Percentiles rank a stretch among this genome's conserved stretches.
Evolutionary conservation across 2,329 filamentous ascomycete genomes (phyloP).

Genomic region (Cytospora leucostoma): DNA sequence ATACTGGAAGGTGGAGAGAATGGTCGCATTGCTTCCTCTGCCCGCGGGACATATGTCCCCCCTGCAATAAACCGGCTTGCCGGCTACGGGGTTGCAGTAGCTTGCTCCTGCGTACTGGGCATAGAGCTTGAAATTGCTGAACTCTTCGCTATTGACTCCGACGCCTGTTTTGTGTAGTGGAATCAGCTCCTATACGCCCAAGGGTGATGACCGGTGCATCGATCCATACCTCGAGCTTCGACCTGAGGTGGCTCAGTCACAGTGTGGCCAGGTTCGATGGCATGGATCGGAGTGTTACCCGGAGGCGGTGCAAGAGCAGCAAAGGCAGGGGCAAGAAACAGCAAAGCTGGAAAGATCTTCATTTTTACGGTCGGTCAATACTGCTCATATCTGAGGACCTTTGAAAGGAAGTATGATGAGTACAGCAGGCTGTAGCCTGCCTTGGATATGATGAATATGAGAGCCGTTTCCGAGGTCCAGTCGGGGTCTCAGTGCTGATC

Average conservation of each 20-base stretch:
- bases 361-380: background rate
- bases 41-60: slow-evolving; percentile 47
- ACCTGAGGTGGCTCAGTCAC: background rate
- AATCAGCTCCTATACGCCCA: too few species aligned
- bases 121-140: slow-evolving; percentile 40
- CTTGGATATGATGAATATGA: background rate
- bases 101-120: slow-evolving; percentile 53
- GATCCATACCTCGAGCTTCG: background rate
- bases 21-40: slow-evolving; percentile 43
- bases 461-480: background rate
- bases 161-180: background rate
- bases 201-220: too few species aligned
- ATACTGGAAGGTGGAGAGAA: slow-evolving; percentile 32
- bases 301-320: background rate
- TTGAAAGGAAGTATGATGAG: background rate
- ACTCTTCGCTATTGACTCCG: slow-evolving; percentile 17
- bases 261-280: background rate
- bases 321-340: background rate
- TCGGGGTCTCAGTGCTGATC: background rate
- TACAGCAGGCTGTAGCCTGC: background rate
- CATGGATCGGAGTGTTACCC: background rate
- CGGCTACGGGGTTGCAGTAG: slow-evolving; percentile 54
- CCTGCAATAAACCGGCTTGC: slow-evolving; percentile 47
- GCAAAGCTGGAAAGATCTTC: background rate
- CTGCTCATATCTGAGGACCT: background rate